phyloP scores from a whole-genome alignment of 768 basidiomycete species.

The Lyophyllum shimeji region DNA sequence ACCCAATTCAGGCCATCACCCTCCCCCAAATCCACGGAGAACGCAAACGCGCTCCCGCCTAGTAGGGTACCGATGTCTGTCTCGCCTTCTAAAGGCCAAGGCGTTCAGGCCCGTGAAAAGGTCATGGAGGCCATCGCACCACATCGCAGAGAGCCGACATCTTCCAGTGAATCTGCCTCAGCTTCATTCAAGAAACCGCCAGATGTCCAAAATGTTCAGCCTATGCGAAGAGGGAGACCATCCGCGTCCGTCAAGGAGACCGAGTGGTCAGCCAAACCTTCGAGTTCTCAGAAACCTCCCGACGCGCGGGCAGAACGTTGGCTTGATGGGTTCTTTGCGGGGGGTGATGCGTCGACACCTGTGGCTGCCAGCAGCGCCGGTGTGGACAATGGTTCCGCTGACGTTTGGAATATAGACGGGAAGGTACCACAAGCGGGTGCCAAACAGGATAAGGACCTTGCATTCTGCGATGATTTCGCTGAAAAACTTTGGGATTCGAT shows the following conservation, averaged over 20 bases:
- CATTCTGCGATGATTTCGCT: slow-evolving; percentile 71
- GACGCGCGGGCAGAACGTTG: slow-evolving; percentile 26
- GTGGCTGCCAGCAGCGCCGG: slow-evolving; percentile 25
- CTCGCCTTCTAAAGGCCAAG: slow-evolving; percentile 42
- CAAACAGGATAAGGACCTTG: slow-evolving; percentile 26
- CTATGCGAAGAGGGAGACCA: slow-evolving; percentile 17
- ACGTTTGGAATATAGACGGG: slow-evolving; percentile 39
- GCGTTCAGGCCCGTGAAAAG: slow-evolving; percentile 71
- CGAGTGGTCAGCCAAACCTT: neutral
- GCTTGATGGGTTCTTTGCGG: slow-evolving; percentile 33
- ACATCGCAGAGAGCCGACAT: slow-evolving; percentile 64
- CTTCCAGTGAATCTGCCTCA: slow-evolving; percentile 27
- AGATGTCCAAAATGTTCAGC: neutral
- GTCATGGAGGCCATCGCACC: slow-evolving; percentile 80
- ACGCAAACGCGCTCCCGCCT: slow-evolving; percentile 25
- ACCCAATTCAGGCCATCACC: slow-evolving; percentile 26
- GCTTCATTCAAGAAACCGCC: slow-evolving; percentile 34
- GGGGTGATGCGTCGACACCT: slow-evolving; percentile 52
- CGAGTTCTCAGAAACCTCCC: slow-evolving; percentile 4
- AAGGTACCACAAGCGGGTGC: slow-evolving; percentile 16
- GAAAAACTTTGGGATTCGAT: slow-evolving; percentile 57
- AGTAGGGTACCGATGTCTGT: slow-evolving; percentile 20
- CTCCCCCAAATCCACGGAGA: slow-evolving; percentile 28
- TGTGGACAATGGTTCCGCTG: slow-evolving; percentile 24
- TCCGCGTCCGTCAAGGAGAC: slow-evolving; percentile 9